Evolutionary conservation across 2,329 filamentous ascomycete genomes (phyloP), one percentile per base, ranked within the genome.

Genomic region (Sporothrix brasiliensis): DNA sequence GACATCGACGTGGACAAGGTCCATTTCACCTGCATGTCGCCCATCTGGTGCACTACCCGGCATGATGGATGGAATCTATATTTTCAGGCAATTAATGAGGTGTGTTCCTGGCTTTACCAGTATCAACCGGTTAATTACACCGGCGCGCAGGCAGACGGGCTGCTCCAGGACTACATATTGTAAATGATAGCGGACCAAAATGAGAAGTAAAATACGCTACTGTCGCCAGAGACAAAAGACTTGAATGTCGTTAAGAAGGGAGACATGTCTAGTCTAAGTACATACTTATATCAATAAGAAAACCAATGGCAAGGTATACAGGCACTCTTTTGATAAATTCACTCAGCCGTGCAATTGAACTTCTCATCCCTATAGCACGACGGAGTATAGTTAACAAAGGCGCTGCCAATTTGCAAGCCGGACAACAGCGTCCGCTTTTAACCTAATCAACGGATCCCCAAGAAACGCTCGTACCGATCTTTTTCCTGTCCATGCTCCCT

Each of bases 391-490:
- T 14, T 14, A 16, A 30, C 39, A 39, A 52, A 21, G 50, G 44
- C 50, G 63, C 63, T 9, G n/a, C 34, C 50, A 49, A 30, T 50
- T 58, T 60, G 52, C 39, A 68, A 14, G 66, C 47, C 19, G 39
- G 52, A 34, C 19, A 47, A 30, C 58, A 49, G 44, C 34, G 47
- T n/a, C 44, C 47, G n/a, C 19, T 50, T 60, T 69, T 61, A 69
- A 69, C 54, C 67, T 60, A 19, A 60, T 58, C 39, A 27, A 49
- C 67, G 67, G 67, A 68, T 52, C 67, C 67, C 53, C 67, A 68
- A 68, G 53, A 41, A 24, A 16, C 14, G 52, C 6, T 27, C 39
- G 11, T 61, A 11, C 19, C 11, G 3, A 16, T 47, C 7, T 68
- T 47, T 3, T 68, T 41, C n/a, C 47, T 61, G 27, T 21, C 34